Percentiles rank a stretch among this genome's conserved stretches.
These are phyloP conservation scores for Emiliania huxleyi DNA, from an alignment of 78 protist genomes.

Conservation along the genomic window DNA sequence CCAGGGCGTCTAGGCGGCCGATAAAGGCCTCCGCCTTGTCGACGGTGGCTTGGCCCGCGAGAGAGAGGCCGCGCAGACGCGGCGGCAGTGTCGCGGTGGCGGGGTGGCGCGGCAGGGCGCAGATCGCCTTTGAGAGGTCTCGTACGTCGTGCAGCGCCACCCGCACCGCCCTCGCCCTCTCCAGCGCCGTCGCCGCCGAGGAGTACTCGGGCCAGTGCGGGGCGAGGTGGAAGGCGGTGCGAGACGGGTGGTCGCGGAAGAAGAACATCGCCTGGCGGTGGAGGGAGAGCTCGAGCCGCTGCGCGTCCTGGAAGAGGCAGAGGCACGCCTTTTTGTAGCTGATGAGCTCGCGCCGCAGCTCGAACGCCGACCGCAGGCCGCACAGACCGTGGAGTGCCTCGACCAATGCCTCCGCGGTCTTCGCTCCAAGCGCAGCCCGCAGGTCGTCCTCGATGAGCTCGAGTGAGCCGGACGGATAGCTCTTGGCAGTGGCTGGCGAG, in stretches of 20 bases:
- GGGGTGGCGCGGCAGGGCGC: constrained; percentile 10
- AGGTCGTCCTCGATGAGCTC: too few species aligned
- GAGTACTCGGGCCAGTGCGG: not conserved
- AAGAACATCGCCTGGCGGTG: not conserved
- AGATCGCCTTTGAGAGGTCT: not conserved
- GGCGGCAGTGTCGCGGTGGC: not conserved
- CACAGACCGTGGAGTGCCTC: not conserved
- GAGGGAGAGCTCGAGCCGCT: not conserved
- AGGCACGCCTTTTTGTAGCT: not conserved
- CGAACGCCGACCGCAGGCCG: not conserved
- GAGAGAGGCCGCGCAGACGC: not conserved
- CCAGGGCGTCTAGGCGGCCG: too few species aligned
- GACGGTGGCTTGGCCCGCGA: not conserved
- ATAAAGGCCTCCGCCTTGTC: not conserved
- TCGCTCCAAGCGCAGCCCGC: too few species aligned
- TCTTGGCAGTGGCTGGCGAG: too few species aligned
- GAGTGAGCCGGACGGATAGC: too few species aligned
- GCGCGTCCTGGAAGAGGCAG: not conserved
- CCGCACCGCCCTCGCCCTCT: not conserved
- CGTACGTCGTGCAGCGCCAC: not conserved
- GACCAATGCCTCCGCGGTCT: not conserved
- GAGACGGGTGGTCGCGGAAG: not conserved
- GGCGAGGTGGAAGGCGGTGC: too few species aligned
- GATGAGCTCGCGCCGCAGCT: constrained; percentile 12
- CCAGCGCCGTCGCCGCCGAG: not conserved